These are phyloP conservation scores for Brassica hybrid DNA, from an alignment of 441 rosid species.

Conservation along the genomic window DNA sequence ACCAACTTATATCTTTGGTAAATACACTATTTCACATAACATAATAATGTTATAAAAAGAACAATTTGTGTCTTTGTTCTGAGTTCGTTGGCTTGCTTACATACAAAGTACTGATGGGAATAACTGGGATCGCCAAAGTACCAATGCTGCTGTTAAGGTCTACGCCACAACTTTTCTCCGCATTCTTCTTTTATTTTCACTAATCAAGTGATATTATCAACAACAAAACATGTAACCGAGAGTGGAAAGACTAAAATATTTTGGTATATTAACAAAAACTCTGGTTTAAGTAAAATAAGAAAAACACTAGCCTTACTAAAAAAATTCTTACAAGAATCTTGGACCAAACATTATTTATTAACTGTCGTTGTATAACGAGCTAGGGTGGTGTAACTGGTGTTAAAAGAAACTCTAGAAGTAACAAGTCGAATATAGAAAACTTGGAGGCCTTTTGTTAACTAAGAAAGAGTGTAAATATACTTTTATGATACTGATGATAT, in stretches of 20 bases:
- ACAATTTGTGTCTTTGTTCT: neutral
- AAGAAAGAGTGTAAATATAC: neutral
- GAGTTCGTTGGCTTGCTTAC: slow-evolving; percentile 2
- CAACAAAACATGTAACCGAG: neutral
- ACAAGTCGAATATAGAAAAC: neutral
- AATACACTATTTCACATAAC: slow-evolving; percentile 10
- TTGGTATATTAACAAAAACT: neutral
- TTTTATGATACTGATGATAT: slow-evolving; percentile 3
- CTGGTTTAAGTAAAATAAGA: neutral
- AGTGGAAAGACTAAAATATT: neutral
- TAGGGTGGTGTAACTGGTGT: neutral
- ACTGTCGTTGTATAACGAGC: neutral
- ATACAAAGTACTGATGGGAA: slow-evolving; percentile 35
- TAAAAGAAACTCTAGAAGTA: neutral
- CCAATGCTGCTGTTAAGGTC: slow-evolving; percentile 39
- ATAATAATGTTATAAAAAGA: neutral
- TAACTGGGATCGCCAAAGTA: slow-evolving; percentile 37
- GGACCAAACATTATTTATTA: neutral
- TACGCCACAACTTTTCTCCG: slow-evolving; percentile 2
- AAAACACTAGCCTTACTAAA: neutral
- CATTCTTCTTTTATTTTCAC: slow-evolving; percentile 13
- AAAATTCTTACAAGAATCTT: neutral
- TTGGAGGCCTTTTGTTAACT: neutral
- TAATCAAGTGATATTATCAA: neutral
- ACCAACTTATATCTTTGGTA: neutral